Base-by-base conservation (phyloP, 225 moss, liverwort and hornwort genomes). In the Marchantia polymorpha region DNA sequence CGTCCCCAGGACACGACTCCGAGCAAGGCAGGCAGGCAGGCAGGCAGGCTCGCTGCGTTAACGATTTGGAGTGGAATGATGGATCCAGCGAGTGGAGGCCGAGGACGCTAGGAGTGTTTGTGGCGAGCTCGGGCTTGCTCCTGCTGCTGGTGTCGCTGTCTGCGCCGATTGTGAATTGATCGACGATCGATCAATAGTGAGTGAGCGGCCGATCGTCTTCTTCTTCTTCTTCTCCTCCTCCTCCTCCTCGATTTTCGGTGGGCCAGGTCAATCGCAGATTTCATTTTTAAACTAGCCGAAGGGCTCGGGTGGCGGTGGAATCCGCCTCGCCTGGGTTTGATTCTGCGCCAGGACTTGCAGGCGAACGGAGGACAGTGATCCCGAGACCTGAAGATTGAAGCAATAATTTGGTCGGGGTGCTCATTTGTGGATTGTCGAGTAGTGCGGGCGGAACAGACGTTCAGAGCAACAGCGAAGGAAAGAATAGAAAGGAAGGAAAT, bases 141-240 rank as follows among this genome's bases (percentile, higher is more conserved):
- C 71, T 50, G 61, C 61, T 61, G 60, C 19, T 12, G 22, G 39
- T 39, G 39, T 39, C 5, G 39, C 5, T 2, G 39, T 39, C 70
- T 64, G 27, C 11, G 12, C 22, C 10, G 71, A 50, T 13, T n/a
- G n/a, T 49, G 50, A 47, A 51, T n/a, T 71, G n/a, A 23, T 71
- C 71, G 22, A 71, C 23, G 49, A 71, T 49, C 12, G 58, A 58
- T 58, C 58, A 19, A 20, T n/a, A n/a, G n/a, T 15, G 15, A 69
- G 69, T 47, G 69, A 69, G 69, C 20, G 69, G 47, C 25, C 5
- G 22, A 50, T 50, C 68, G 15, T 17, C 2, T 51, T 50, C 71
- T 51, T 50, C 50, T 71, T 50, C 65, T 65, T n/a, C 68, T 31
- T 17, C 2, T 51, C 71, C 71, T 51, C 71, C 50, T 71, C 71